Evolutionary conservation across 805 yeast species (phyloP).

Genomic region (Pichia cephalocereana): DNA sequence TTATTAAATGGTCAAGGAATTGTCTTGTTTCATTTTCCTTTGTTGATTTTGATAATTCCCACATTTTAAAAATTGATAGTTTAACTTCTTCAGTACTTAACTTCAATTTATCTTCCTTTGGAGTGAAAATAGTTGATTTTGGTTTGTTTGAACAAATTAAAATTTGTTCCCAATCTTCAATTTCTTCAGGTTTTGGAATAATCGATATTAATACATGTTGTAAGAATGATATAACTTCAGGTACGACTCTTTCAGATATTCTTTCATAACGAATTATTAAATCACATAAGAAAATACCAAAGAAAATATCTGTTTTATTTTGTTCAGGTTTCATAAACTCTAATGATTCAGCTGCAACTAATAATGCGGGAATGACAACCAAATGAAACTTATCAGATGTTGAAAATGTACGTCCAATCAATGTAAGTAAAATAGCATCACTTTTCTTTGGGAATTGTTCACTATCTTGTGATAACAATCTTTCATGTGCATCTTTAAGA

Average conservation of each 20-base stretch:
- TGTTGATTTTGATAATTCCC: slow-evolving; percentile 4
- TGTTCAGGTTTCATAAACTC: slow-evolving; percentile 31
- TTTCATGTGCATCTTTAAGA: slow-evolving; percentile 44
- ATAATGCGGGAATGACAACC: slow-evolving; percentile 74
- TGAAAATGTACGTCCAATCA: slow-evolving; percentile 75
- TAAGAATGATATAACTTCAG: slow-evolving; percentile 61
- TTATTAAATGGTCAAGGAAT: slow-evolving; percentile 24
- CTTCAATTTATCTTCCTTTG: slow-evolving; percentile 9
- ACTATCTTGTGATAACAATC: slow-evolving; percentile 28
- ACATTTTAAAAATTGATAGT: slow-evolving; percentile 4
- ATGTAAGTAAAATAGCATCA: slow-evolving; percentile 59
- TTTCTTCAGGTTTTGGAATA: slow-evolving; percentile 28
- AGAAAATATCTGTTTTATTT: slow-evolving; percentile 31
- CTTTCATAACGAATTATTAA: slow-evolving; percentile 65
- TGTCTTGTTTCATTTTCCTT: slow-evolving; percentile 4
- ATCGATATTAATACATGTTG: slow-evolving; percentile 41
- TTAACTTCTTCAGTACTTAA: slow-evolving; percentile 4
- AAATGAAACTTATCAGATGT: slow-evolving; percentile 95
- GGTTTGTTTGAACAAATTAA: slow-evolving; percentile 14
- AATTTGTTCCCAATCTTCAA: slow-evolving; percentile 13
- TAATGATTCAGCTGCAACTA: slow-evolving; percentile 64
- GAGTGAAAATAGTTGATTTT: slow-evolving; percentile 14
- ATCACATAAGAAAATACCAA: slow-evolving; percentile 61
- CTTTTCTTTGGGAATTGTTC: slow-evolving; percentile 29
- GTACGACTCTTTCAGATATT: slow-evolving; percentile 68